Percentiles rank a stretch among this genome's conserved stretches.
Conservation (phyloP, 176 grass and related monocot species). For the Dendrocalamus sinicus region DNA sequence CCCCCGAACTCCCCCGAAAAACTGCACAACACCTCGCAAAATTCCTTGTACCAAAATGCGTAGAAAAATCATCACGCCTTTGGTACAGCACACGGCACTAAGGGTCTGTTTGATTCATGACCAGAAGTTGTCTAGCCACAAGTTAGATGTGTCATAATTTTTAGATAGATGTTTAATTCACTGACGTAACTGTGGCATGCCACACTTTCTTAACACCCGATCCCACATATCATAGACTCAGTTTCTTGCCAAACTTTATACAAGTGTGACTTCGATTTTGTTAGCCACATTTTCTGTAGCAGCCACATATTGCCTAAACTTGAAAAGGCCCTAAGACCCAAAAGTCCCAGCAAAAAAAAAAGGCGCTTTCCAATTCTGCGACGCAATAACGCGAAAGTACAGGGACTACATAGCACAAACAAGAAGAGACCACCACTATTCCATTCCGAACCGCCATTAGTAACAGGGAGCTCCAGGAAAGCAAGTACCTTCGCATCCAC, state of each 20-base stretch:
- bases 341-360: not conserved
- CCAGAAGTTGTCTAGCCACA: too few relatives aligned
- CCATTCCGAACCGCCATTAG: slow-evolving; percentile 31
- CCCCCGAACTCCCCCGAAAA: not conserved
- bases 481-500: slow-evolving; percentile 48
- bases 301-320: too few relatives aligned
- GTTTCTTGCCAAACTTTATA: too few relatives aligned
- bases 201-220: too few relatives aligned
- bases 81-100: not conserved
- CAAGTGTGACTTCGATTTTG: too few relatives aligned
- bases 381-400: not conserved
- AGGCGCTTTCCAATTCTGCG: not conserved
- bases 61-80: not conserved
- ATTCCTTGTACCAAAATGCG: not conserved
- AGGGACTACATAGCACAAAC: not conserved
- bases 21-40: not conserved
- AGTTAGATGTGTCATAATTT: too few relatives aligned
- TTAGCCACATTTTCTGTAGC: too few relatives aligned
- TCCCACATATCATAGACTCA: too few relatives aligned
- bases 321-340: not conserved
- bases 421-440: not conserved
- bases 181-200: too few relatives aligned
- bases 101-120: too few relatives aligned
- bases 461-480: not conserved
- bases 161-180: too few relatives aligned